phyloP scores from a whole-genome alignment of 1,139 yeast genomes.

The Geotrichum candidum region DNA sequence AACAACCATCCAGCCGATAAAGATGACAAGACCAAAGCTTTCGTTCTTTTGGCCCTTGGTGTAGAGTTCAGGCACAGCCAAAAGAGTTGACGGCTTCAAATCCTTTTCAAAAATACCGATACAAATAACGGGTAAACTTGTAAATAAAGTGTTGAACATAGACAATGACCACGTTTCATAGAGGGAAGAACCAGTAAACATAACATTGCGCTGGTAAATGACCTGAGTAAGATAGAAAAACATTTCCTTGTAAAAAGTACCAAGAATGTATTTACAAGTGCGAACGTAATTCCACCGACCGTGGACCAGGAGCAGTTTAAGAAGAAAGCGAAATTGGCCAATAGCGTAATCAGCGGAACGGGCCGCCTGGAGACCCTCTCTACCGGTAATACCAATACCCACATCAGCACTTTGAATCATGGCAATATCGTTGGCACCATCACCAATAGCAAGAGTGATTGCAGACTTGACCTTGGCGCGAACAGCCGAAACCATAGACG shows the following conservation, averaged over 20 bases:
- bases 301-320: slow-evolving; percentile 81
- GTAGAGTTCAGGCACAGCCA: slow-evolving; percentile 90
- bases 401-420: slow-evolving; percentile 99
- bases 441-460: slow-evolving; percentile 96
- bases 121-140: slow-evolving; percentile 85
- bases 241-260: slow-evolving; percentile 92
- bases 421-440: slow-evolving; percentile 98
- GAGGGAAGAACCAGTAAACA: slow-evolving; percentile 88
- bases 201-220: slow-evolving; percentile 75
- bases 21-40: slow-evolving; percentile 65
- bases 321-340: slow-evolving; percentile 83
- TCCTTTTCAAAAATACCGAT: slow-evolving; percentile 96
- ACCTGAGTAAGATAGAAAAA: slow-evolving; percentile 85
- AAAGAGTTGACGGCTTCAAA: slow-evolving; percentile 74
- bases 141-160: slow-evolving; percentile 93
- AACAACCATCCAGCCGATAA: slow-evolving; percentile 70
- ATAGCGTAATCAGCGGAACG: slow-evolving; percentile 91
- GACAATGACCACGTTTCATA: slow-evolving; percentile 96
- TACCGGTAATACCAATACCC: slow-evolving; percentile 95
- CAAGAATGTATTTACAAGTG: slow-evolving; percentile 83
- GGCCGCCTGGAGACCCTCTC: slow-evolving; percentile 95
- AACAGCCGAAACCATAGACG: slow-evolving; percentile 75
- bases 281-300: slow-evolving; percentile 93
- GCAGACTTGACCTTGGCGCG: slow-evolving; percentile 56
- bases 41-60: slow-evolving; percentile 67